These are phyloP conservation scores for Aspergillus pseudoterreus DNA, from an alignment of 2,329 filamentous ascomycete genomes.

Conservation along the genomic window DNA sequence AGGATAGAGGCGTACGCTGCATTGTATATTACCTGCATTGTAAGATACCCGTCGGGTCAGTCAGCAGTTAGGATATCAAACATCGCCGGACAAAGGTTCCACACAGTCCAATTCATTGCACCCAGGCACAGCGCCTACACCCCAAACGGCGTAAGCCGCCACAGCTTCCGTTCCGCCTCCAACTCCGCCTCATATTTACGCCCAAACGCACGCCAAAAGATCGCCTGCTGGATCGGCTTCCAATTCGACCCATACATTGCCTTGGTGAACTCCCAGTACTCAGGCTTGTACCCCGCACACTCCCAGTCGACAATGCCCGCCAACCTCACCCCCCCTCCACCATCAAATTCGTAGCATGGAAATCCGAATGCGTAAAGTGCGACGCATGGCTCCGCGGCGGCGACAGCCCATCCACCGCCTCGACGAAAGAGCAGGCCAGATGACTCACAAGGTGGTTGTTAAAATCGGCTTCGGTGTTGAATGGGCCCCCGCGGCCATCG, in stretches of 20 bases:
- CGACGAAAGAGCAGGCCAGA: background rate
- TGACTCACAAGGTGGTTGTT: background rate
- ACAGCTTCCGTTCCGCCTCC: background rate
- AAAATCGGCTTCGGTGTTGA: slow-evolving; percentile 3
- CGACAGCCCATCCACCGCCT: background rate
- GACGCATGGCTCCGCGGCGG: background rate
- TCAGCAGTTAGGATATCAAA: no score
- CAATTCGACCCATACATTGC: slow-evolving; percentile 12
- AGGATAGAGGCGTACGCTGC: no score
- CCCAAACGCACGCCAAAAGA: background rate
- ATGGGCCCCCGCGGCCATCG: slow-evolving; percentile 7
- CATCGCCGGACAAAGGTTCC: no score
- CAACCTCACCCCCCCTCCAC: slow-evolving; percentile 17
- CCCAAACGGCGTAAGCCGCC: slow-evolving; percentile 5
- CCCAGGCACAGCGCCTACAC: no score
- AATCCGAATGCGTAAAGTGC: slow-evolving; percentile 18
- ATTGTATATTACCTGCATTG: no score
- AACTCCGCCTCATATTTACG: background rate
- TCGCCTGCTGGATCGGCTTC: background rate
- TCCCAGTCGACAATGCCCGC: slow-evolving; percentile 28
- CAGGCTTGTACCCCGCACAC: slow-evolving; percentile 21
- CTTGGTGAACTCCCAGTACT: slow-evolving; percentile 28
- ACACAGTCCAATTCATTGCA: no score
- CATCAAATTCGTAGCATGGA: slow-evolving; percentile 19
- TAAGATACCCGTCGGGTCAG: no score